Conservation (phyloP, 2,329 filamentous ascomycete genomes). For the Colletotrichum echinochloae region DNA sequence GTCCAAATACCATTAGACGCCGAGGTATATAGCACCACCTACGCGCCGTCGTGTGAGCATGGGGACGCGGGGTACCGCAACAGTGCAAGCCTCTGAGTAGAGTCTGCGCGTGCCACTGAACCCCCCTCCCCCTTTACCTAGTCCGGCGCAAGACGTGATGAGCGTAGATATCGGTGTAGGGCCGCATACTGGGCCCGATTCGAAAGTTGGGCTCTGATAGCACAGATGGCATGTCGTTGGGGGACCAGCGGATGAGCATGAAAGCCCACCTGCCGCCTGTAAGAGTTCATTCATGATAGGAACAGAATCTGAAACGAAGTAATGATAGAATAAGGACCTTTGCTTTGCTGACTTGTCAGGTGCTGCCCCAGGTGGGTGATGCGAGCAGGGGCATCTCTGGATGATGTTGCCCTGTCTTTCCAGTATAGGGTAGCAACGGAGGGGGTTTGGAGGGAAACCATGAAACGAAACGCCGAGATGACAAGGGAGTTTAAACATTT, state of each 20-base stretch:
- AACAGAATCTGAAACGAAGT: conserved; percentile 29
- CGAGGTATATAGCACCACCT: conserved; percentile 31
- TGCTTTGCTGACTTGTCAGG: not conserved
- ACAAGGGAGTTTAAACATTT: not conserved
- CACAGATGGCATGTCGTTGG: conserved; percentile 3
- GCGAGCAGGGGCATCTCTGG: conserved; percentile 15
- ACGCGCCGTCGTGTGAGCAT: conserved; percentile 38
- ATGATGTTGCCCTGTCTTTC: conserved; percentile 11
- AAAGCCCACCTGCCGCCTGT: conserved; percentile 15
- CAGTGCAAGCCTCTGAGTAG: not conserved
- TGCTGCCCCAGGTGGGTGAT: not conserved
- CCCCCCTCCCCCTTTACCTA: not conserved
- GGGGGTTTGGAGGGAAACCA: not conserved
- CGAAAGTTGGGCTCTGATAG: not conserved
- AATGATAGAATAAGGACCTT: conserved; percentile 2
- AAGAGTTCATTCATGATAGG: conserved; percentile 17
- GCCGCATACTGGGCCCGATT: conserved; percentile 1
- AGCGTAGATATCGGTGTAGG: not conserved
- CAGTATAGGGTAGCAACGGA: conserved; percentile 7
- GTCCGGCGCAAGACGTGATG: not conserved
- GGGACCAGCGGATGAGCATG: conserved; percentile 5
- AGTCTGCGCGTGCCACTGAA: not conserved
- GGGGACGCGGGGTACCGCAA: conserved; percentile 5
- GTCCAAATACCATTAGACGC: conserved; percentile 42
- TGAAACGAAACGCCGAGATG: conserved; percentile 25